Evolutionary conservation across 169 alveolate species (phyloP), one percentile per base, ranked within the genome.

Genomic region (Theileria orientalis): DNA sequence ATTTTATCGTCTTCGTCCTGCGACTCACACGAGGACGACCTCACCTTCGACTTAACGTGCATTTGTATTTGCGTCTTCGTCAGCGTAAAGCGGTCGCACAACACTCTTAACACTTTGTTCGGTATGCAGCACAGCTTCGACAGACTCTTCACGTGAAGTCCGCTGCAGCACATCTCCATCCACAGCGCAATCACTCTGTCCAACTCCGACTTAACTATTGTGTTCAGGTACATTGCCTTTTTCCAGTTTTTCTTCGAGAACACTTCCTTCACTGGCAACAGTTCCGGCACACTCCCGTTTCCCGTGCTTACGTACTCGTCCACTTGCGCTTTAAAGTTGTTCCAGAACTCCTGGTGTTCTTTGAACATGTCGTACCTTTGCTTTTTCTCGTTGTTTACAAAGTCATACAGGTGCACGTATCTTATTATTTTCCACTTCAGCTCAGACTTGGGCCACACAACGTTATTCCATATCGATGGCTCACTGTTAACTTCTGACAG

Each of bases 191-290:
- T 47, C 14, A 42, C 25, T 47, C 49, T 19, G 30, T 78, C 83
- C 1, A 78, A 68, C 30, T 78, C 79, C 23, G 30, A 25, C 30
- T 52, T 42, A 37, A 16, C 27, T 11, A 46, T 5, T 23, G 40
- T 78, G 35, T 41, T 51, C 16, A 69, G 37, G 59, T 60, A 78
- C 7, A 52, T 3, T 3, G 54, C 46, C 14, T 63, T 52, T 66
- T 69, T 69, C 86, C 86, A 78, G 40, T 78, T 70, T 56, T 78
- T 78, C 76, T 62, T 70, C 21, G 5, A 1, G 42, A 70, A 78
- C 35, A 78, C 33, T 23, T 70, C 76, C n/a, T 52, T 63, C 30
- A 78, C 54, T 1, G 72, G 66, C 67, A 69, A 33, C 33, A 19
- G n/a, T 6, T 29, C 59, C 13, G 86, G 83, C 1, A 44, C n/a